phyloP scores from a whole-genome alignment of 148 eudicot species.

The Pouteria glomerata region DNA sequence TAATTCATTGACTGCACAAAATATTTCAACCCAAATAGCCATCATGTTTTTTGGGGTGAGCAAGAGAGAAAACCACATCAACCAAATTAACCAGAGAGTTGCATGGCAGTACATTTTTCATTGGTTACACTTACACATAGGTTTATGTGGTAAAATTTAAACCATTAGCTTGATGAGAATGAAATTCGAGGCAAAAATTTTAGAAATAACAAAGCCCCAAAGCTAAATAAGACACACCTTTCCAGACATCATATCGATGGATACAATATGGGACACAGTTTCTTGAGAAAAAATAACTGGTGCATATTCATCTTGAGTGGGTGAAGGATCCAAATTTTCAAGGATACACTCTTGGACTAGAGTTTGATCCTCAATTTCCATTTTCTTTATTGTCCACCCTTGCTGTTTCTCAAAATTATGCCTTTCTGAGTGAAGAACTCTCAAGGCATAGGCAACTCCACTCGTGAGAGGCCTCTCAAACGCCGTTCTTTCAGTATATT shows the following conservation, averaged over 20 bases:
- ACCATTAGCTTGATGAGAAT: background rate
- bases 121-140: background rate
- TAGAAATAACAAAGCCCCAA: too few relatives aligned
- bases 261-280: constrained; percentile 84
- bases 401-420: constrained; percentile 65
- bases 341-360: constrained; percentile 64
- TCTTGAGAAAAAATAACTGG: constrained; percentile 87
- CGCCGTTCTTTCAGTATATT: constrained; percentile 79
- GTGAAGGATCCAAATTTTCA: constrained; percentile 76
- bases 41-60: too few relatives aligned
- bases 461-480: constrained; percentile 98
- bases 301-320: constrained; percentile 83
- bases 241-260: constrained; percentile 98
- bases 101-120: too few relatives aligned
- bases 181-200: background rate
- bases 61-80: too few relatives aligned
- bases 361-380: constrained; percentile 80
- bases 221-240: constrained; percentile 67
- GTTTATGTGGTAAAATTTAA: constrained; percentile 1
- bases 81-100: too few relatives aligned
- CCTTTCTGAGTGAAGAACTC: constrained; percentile 72
- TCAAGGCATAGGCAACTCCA: constrained; percentile 92
- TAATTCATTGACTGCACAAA: too few relatives aligned
- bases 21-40: too few relatives aligned
- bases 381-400: constrained; percentile 93